A percentile compares a stretch with the other conserved stretches of the same genome.
Conservation (phyloP, 768 basidiomycete genomes). For the Rhodotorula kratochvilovae region DNA sequence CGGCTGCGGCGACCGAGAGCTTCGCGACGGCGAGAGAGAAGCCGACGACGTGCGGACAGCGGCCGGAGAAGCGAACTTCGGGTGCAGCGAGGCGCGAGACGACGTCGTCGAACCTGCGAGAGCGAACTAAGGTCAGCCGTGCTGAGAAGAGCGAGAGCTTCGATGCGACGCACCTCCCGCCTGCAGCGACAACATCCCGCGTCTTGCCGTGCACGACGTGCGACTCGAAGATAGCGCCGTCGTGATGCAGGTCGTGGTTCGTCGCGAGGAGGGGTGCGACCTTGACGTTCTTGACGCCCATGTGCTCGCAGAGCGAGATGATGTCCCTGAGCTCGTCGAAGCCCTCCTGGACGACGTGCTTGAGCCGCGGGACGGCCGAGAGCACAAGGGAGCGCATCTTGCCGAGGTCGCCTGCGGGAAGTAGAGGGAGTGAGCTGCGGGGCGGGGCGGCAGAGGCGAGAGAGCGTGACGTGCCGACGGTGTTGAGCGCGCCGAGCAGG, state of each 20-base stretch:
- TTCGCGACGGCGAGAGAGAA: constrained; percentile 39
- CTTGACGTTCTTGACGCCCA: constrained; percentile 42
- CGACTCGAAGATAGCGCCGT: constrained; percentile 42
- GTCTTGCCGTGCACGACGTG: constrained; percentile 33
- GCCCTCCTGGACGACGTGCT: constrained; percentile 39
- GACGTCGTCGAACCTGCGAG: constrained; percentile 44
- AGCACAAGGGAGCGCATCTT: constrained; percentile 35
- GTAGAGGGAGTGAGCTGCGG: too few species aligned
- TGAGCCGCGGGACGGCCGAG: constrained; percentile 20
- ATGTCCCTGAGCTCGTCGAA: constrained; percentile 41
- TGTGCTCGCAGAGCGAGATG: constrained; percentile 26
- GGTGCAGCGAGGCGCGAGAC: constrained; percentile 41
- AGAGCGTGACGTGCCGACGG: constrained; percentile 32
- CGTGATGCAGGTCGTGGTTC: constrained; percentile 41
- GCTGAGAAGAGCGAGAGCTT: too few species aligned
- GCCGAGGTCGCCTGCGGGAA: constrained; percentile 21
- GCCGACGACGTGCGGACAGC: constrained; percentile 39
- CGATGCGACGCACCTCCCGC: constrained; percentile 40
- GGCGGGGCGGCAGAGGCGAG: background rate
- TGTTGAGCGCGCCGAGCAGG: constrained; percentile 35
- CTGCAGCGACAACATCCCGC: constrained; percentile 45
- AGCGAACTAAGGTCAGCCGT: background rate
- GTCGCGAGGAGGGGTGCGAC: constrained; percentile 41
- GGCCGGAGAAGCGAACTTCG: constrained; percentile 34
- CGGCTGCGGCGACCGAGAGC: constrained; percentile 39